Evolutionary conservation across 2,329 filamentous ascomycete species (phyloP), one percentile per base, ranked within the genome.

Genomic region (Apiospora saccharicola): DNA sequence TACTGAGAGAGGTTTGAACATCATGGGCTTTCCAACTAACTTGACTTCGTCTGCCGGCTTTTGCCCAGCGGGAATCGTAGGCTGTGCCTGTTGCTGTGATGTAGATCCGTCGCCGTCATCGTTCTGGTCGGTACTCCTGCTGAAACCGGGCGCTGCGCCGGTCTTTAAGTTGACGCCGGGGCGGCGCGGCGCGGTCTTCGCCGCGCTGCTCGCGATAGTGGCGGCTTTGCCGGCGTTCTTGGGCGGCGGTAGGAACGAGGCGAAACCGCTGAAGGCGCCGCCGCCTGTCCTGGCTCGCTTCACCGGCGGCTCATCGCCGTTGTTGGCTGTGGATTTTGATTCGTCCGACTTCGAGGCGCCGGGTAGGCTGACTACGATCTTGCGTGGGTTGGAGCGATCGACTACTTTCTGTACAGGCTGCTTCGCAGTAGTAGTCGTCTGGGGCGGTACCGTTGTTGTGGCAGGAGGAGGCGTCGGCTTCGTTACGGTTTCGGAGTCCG

Each of bases 1-100:
- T 19, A 98, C 95, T 0, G 95, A 98, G 49, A 98, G 85, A 4
- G 96, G 96, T 79, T 92, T 93, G 82, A 98, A 98, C 90, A 94
- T 93, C 81, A 95, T 90, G 16, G 94, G 90, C 77, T 95, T 96
- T 26, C 93, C 93, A 2, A 92, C 89, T 19, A 93, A 82, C 82
- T 93, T 92, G 22, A 92, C 88, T 72, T 92, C 90, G 1, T 89
- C 86, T n/a, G 87, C 88, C 37, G 87, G 82, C 77, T 90, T 90
- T 77, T 90, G 86, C 57, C 88, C 87, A 16, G 84, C 85, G 1
- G 88, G 86, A 76, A 89, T 87, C 44, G 85, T 83, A n/a, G 87
- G 86, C 67, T 83, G 83, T 24, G 82, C 77, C 73, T 83, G 85
- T 13, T 86, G 82, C n/a, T 86, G 77, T 30, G 78, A 74, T 34